Percentiles rank a stretch among this genome's conserved stretches.
phyloP scores from a whole-genome alignment of 2,329 filamentous ascomycete genomes.

The Zarea fungicola region DNA sequence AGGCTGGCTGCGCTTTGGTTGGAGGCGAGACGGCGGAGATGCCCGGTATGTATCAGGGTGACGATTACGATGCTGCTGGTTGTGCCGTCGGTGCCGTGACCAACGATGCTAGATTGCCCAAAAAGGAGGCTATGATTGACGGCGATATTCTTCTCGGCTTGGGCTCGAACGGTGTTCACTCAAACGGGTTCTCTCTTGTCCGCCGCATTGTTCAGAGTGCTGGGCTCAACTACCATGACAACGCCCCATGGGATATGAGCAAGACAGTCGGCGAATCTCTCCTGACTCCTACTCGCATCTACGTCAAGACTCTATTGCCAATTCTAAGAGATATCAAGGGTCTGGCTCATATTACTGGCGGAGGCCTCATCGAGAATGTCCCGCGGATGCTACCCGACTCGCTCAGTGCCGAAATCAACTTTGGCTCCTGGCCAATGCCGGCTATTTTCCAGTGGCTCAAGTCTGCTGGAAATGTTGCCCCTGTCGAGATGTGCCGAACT shows the following conservation, averaged over 20 bases:
- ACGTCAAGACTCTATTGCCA: conserved; percentile 75
- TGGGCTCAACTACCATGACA: conserved; percentile 64
- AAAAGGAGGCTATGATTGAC: conserved; percentile 66
- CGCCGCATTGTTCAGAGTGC: conserved; percentile 76
- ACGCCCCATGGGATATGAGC: conserved; percentile 68
- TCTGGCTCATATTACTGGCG: conserved; percentile 94
- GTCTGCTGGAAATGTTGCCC: conserved; percentile 61
- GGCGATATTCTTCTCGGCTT: conserved; percentile 86
- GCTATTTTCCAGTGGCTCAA: conserved; percentile 86
- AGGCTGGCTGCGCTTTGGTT: conserved; percentile 84
- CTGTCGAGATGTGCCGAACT: conserved; percentile 78
- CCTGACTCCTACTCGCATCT: conserved; percentile 87
- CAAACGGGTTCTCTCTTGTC: conserved; percentile 96
- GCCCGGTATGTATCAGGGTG: conserved; percentile 85
- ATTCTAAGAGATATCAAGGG: conserved; percentile 72
- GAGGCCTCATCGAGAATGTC: conserved; percentile 88
- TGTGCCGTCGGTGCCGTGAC: conserved; percentile 81
- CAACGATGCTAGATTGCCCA: conserved; percentile 65
- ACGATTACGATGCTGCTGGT: conserved; percentile 90
- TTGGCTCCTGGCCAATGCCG: conserved; percentile 67
- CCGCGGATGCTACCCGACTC: conserved; percentile 82
- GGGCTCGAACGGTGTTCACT: conserved; percentile 82
- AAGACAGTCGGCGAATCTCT: conserved; percentile 68
- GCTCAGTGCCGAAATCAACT: conserved; percentile 77
- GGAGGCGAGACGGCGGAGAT: conserved; percentile 98